Conservation (phyloP, 225 moss, liverwort and hornwort genomes). For the Rhytidiadelphus loreus region DNA sequence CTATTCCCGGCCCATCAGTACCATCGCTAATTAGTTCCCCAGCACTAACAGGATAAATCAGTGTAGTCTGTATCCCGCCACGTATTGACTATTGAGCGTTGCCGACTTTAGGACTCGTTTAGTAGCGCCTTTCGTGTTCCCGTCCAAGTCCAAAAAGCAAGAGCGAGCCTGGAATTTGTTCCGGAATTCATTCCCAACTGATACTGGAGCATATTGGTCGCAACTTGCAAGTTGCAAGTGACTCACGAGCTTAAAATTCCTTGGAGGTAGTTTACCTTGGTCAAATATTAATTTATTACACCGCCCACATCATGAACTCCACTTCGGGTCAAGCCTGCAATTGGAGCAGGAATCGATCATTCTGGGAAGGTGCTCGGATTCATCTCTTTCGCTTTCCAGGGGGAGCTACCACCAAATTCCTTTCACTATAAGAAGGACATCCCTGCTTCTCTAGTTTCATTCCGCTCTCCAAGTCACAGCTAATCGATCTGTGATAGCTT, state of each 20-base stretch:
- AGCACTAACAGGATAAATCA: too few relatives aligned
- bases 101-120: background rate
- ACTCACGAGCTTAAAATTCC: background rate
- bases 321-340: background rate
- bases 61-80: background rate
- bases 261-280: background rate
- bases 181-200: background rate
- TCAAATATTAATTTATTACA: slow-evolving; percentile 1
- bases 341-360: background rate
- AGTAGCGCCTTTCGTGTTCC: background rate
- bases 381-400: background rate
- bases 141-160: background rate
- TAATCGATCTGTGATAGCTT: background rate
- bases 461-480: background rate
- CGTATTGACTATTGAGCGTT: background rate
- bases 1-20: background rate
- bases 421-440: background rate
- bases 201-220: background rate
- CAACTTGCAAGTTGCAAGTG: too few relatives aligned
- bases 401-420: background rate
- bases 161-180: too few relatives aligned
- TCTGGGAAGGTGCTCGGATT: background rate
- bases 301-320: background rate
- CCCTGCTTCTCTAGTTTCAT: background rate
- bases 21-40: background rate